phyloP scores from a whole-genome alignment of 2,329 filamentous ascomycete genomes.

The Talaromyces sp. region DNA sequence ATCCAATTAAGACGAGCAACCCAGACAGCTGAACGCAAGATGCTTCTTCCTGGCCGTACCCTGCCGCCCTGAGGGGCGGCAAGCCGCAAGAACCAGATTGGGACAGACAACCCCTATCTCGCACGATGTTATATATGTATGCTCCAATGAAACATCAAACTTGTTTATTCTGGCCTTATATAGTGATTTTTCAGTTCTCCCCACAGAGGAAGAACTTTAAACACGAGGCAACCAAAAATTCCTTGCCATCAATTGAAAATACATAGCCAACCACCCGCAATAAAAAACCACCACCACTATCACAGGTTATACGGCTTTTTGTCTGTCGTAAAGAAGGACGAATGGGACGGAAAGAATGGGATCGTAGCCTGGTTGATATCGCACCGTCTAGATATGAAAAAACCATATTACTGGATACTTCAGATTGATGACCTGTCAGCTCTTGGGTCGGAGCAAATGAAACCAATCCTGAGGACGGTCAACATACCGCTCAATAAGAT shows the following conservation, averaged over 20 bases:
- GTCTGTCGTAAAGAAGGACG: not conserved
- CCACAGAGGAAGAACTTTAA: not conserved
- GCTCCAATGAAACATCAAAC: not conserved
- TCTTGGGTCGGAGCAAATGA: constrained; percentile 11
- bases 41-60: no score
- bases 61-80: no score
- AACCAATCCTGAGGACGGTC: constrained; percentile 13
- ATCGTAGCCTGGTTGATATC: not conserved
- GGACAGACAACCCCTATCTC: no score
- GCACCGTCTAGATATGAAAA: not conserved
- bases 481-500: constrained; percentile 86
- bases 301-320: not conserved
- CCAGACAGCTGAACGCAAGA: no score
- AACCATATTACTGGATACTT: not conserved
- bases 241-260: not conserved
- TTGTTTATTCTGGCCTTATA: not conserved
- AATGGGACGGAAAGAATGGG: not conserved
- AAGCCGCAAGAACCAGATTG: no score
- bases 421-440: constrained; percentile 6
- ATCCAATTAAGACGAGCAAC: no score
- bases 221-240: not conserved
- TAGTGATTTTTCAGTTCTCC: not conserved
- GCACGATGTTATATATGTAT: not conserved
- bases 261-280: not conserved
- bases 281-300: not conserved